Evolutionary conservation across 176 grass and related monocot species (phyloP).

Genomic region (Canna indica): DNA sequence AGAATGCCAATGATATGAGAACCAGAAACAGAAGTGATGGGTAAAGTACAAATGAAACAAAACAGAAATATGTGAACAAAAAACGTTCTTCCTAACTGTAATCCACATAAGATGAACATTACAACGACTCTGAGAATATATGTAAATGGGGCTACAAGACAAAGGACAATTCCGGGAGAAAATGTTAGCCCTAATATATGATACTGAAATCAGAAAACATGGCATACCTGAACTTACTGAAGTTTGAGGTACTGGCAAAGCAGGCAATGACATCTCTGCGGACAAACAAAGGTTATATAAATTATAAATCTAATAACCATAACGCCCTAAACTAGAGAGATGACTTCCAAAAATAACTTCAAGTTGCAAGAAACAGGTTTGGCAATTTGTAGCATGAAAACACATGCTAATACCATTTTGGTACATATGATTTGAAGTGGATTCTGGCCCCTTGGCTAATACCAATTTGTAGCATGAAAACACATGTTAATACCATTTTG

Average conservation of each 20-base stretch:
- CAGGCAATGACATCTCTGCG: conserved; percentile 98
- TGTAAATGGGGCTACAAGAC: too few species aligned
- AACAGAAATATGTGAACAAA: neutral
- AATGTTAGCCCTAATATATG: too few species aligned
- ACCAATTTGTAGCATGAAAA: too few species aligned
- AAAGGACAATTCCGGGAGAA: neutral
- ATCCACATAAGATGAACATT: too few species aligned
- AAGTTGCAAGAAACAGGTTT: neutral
- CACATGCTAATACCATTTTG: neutral
- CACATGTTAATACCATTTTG: neutral
- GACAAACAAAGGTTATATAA: too few species aligned
- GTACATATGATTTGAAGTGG: neutral
- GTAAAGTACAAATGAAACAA: neutral
- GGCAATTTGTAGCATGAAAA: neutral
- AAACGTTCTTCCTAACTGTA: too few species aligned
- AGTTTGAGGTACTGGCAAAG: conserved; percentile 50
- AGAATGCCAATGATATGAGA: neutral
- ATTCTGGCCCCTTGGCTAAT: neutral
- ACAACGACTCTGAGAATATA: too few species aligned
- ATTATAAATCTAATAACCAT: too few species aligned
- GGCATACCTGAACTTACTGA: conserved; percentile 61
- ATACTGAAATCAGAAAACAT: neutral
- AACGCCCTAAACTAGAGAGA: neutral
- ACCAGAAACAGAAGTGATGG: neutral
- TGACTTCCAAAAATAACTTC: neutral